Percentiles rank a stretch among this genome's conserved stretches.
Evolutionary conservation across 2,329 filamentous ascomycete genomes (phyloP).

Genomic region (Penicillium aurantiogriseum): DNA sequence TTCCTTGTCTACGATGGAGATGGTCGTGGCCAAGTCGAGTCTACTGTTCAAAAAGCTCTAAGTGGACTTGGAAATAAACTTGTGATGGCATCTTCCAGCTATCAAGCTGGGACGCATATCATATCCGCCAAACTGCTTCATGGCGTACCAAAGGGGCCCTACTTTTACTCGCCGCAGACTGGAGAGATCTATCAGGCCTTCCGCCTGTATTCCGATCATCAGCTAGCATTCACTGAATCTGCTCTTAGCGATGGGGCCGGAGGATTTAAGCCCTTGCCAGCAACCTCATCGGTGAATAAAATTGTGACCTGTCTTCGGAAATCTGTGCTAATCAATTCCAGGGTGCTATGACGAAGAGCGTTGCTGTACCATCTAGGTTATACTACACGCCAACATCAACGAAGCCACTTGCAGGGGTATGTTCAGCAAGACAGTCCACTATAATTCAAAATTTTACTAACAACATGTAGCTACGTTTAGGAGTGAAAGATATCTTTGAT

Average conservation of each 20-base stretch:
- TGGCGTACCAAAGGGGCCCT: slow-evolving; percentile 48
- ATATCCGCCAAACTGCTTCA: slow-evolving; percentile 1
- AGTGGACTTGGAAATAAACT: slow-evolving; percentile 1
- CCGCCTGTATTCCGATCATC: slow-evolving; percentile 51
- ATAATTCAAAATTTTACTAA: background rate
- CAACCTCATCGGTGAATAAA: slow-evolving; percentile 10
- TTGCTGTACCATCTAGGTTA: slow-evolving; percentile 59
- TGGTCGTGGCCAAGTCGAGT: background rate
- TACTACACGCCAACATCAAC: slow-evolving; percentile 55
- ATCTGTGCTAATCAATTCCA: background rate
- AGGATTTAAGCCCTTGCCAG: slow-evolving; percentile 17
- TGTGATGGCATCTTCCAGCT: slow-evolving; percentile 1
- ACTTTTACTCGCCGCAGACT: slow-evolving; percentile 47
- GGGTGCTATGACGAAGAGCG: slow-evolving; percentile 36
- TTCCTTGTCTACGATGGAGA: slow-evolving; percentile 7
- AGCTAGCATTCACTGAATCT: slow-evolving; percentile 52
- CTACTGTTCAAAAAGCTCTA: background rate
- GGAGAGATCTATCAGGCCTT: slow-evolving; percentile 51
- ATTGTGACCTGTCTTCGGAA: background rate
- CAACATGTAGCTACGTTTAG: slow-evolving; percentile 44
- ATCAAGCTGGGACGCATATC: background rate
- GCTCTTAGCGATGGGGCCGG: slow-evolving; percentile 30
- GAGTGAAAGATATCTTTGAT: slow-evolving; percentile 63
- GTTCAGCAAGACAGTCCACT: background rate
- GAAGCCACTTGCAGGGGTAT: slow-evolving; percentile 60